A percentile compares a stretch with the other conserved stretches of the same genome.
phyloP scores from a whole-genome alignment of 2,329 filamentous ascomycete species.

The Endothia cerciana region DNA sequence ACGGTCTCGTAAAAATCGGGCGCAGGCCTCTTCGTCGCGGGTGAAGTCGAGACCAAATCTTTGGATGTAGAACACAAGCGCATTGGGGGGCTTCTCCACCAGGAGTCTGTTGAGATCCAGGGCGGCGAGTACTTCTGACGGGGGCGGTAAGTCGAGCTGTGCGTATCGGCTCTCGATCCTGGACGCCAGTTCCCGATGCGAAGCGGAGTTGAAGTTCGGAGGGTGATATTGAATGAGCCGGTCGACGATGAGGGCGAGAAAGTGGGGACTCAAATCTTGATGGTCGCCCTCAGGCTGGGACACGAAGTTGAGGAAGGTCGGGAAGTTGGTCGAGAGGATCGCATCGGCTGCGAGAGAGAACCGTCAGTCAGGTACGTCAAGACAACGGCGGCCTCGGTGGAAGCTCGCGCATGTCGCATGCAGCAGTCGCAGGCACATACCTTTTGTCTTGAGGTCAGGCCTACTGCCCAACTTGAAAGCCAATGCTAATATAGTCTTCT shows the following conservation, averaged over 20 bases:
- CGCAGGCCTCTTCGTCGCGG: slow-evolving; percentile 70
- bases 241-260: slow-evolving; percentile 81
- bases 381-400: slow-evolving; percentile 52
- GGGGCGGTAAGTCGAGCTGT: slow-evolving; percentile 61
- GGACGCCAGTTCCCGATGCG: slow-evolving; percentile 69
- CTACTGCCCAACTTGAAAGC: slow-evolving; percentile 86
- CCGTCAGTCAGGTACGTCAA: slow-evolving; percentile 15
- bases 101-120: slow-evolving; percentile 71
- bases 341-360: slow-evolving; percentile 68
- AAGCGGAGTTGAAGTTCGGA: slow-evolving; percentile 79
- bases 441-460: slow-evolving; percentile 85
- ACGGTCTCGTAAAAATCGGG: slow-evolving; percentile 56
- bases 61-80: slow-evolving; percentile 70
- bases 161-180: slow-evolving; percentile 72
- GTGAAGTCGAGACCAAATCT: slow-evolving; percentile 76
- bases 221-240: slow-evolving; percentile 86
- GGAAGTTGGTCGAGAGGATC: slow-evolving; percentile 81
- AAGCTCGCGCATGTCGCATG: slow-evolving; percentile 38
- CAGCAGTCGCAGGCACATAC: slow-evolving; percentile 48
- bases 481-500: slow-evolving; percentile 84
- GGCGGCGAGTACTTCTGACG: slow-evolving; percentile 68
- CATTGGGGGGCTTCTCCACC: slow-evolving; percentile 59
- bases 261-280: slow-evolving; percentile 67
- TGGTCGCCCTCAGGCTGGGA: slow-evolving; percentile 67
- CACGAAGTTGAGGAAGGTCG: slow-evolving; percentile 76